phyloP scores from a whole-genome alignment of 306 rosid genomes.

The Mimosa pudica region DNA sequence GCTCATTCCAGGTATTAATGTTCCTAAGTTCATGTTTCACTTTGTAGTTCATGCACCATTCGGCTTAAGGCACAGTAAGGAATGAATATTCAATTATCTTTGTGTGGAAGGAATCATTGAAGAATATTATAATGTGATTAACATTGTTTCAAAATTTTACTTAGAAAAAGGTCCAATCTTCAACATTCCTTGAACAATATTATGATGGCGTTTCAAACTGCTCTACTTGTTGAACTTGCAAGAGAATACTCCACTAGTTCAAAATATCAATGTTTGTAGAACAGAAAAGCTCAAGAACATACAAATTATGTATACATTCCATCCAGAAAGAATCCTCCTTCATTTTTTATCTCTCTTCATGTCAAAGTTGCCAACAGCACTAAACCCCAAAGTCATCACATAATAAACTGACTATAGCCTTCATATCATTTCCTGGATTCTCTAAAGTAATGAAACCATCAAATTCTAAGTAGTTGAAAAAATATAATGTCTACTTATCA shows the following conservation, averaged over 20 bases:
- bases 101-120: background rate
- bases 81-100: background rate
- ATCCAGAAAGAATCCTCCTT: no score
- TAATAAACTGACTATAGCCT: background rate
- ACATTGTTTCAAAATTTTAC: background rate
- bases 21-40: background rate
- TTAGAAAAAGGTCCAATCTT: no score
- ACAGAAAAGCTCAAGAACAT: no score
- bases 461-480: background rate
- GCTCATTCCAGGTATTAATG: constrained; percentile 51
- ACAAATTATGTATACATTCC: no score
- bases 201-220: constrained; percentile 12
- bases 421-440: background rate
- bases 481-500: background rate
- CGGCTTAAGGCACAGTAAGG: background rate
- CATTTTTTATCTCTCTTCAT: background rate
- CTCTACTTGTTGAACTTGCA: background rate
- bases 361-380: background rate
- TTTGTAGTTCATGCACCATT: background rate
- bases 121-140: background rate
- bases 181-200: background rate
- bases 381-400: background rate
- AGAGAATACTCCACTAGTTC: background rate
- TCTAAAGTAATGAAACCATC: background rate
- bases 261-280: background rate